Evolutionary conservation across 495 filamentous ascomycete species (phyloP).

Genomic region (Penicillium coffeae): DNA sequence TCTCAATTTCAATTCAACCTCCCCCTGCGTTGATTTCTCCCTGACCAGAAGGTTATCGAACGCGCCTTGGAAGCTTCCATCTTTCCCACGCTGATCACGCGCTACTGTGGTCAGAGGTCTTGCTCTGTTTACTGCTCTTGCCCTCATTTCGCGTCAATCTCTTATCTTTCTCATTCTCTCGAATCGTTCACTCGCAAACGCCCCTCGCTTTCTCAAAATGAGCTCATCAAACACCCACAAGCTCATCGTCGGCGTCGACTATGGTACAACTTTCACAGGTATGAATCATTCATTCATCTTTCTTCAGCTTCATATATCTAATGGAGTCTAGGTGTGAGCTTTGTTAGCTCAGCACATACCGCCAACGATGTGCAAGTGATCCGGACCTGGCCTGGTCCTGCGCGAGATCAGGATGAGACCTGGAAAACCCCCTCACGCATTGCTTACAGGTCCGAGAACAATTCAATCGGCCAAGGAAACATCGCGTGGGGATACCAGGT

Average conservation of each 20-base stretch:
- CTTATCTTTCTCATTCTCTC: too few species aligned
- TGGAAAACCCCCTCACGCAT: conserved; percentile 2
- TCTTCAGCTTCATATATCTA: not conserved
- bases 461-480: not conserved
- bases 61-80: too few species aligned
- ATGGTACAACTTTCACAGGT: conserved; percentile 1
- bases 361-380: not conserved
- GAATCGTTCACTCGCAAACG: too few species aligned
- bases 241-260: conserved; percentile 1
- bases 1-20: too few species aligned
- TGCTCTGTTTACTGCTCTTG: too few species aligned
- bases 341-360: not conserved
- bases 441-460: not conserved
- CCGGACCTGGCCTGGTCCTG: conserved; percentile 1
- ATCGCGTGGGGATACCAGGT: conserved; percentile 2
- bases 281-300: not conserved
- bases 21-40: too few species aligned
- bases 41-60: too few species aligned
- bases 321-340: not conserved
- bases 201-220: too few species aligned
- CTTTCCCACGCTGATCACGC: too few species aligned
- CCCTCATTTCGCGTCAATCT: too few species aligned
- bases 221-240: not conserved
- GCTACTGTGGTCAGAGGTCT: too few species aligned
- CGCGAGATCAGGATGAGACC: not conserved